Conservation (phyloP, 2,329 filamentous ascomycete species). For the Ambrosiella cleistominuta region DNA sequence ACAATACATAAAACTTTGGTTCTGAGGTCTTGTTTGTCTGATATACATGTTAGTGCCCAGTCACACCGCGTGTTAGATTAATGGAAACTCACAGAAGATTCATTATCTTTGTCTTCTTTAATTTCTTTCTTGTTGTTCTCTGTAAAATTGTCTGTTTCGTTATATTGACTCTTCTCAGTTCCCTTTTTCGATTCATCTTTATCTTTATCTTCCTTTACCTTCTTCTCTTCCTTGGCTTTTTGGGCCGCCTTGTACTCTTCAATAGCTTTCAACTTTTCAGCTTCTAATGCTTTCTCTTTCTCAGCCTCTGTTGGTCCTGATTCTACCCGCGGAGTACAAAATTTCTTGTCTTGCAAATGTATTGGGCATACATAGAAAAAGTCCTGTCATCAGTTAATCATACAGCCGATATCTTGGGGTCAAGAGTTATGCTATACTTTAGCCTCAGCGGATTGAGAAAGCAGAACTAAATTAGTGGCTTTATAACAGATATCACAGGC, state of each 20-base stretch:
- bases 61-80: neutral
- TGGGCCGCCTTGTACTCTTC: conserved; percentile 64
- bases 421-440: conserved; percentile 7
- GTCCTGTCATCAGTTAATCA: conserved; percentile 28
- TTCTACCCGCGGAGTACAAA: conserved; percentile 60
- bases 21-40: conserved; percentile 21
- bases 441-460: conserved; percentile 22
- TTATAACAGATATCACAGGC: conserved; percentile 87
- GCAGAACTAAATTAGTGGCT: conserved; percentile 67
- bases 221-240: conserved; percentile 50
- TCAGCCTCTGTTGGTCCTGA: conserved; percentile 34
- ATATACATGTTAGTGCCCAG: neutral
- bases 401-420: conserved; percentile 7
- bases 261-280: conserved; percentile 46
- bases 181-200: conserved; percentile 26
- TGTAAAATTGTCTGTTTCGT: conserved; percentile 14
- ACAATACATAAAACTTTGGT: conserved; percentile 66
- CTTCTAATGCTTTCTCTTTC: conserved; percentile 41
- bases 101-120: conserved; percentile 7
- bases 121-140: conserved; percentile 17
- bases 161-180: conserved; percentile 17
- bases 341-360: conserved; percentile 69
- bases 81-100: conserved; percentile 2
- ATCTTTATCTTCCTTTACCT: conserved; percentile 35
- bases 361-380: conserved; percentile 81